These are phyloP conservation scores for Asterochloris erici DNA, from an alignment of 139 green algal genomes.

Conservation along the genomic window DNA sequence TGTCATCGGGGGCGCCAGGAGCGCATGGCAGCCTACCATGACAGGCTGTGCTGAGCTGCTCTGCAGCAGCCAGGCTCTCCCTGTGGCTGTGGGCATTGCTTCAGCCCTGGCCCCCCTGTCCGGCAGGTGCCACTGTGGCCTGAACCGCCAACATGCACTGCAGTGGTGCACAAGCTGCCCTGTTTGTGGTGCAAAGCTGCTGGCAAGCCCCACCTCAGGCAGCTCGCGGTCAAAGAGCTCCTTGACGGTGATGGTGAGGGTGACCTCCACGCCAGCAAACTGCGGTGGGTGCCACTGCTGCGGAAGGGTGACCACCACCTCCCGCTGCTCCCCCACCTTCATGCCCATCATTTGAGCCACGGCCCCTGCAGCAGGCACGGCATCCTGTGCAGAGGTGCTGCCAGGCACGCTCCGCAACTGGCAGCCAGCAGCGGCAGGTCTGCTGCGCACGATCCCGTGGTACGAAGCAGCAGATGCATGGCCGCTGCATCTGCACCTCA, in stretches of 20 bases:
- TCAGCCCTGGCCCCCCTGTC: no score
- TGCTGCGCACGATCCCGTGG: not conserved
- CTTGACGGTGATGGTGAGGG: slow-evolving; percentile 33
- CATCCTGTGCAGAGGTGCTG: not conserved
- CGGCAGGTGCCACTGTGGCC: no score
- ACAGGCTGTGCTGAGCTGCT: no score
- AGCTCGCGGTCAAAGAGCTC: slow-evolving; percentile 54
- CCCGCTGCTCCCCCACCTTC: slow-evolving; percentile 33
- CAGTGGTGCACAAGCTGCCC: not conserved
- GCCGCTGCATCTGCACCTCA: not conserved
- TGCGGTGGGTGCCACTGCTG: slow-evolving; percentile 24
- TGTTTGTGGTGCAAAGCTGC: not conserved
- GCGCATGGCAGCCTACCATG: no score
- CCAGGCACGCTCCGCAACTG: not conserved
- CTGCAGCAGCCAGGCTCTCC: no score
- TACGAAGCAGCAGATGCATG: no score
- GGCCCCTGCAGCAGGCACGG: slow-evolving; percentile 13
- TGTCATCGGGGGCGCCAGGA: no score
- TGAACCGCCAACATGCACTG: no score
- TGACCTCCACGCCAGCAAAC: slow-evolving; percentile 29
- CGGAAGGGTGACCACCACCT: slow-evolving; percentile 29
- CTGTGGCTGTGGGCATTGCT: no score
- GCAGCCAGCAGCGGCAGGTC: not conserved
- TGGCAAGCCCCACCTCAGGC: slow-evolving; percentile 26
- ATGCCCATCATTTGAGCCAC: slow-evolving; percentile 35